Evolutionary conservation across 345 rosid species (phyloP), one percentile per base, ranked within the genome.

Genomic region (Geranium brycei): DNA sequence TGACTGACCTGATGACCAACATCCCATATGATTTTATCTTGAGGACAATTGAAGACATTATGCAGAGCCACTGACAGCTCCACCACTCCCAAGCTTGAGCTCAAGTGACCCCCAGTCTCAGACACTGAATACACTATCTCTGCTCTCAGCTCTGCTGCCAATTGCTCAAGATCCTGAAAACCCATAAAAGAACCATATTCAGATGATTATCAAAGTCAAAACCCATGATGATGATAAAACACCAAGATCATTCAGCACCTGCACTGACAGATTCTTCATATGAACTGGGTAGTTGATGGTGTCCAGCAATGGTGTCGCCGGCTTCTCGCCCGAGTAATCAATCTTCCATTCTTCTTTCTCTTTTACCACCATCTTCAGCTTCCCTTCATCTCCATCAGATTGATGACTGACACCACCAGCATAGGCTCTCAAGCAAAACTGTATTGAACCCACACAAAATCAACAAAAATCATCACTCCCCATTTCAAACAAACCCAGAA

Each of bases 21-120:
- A 69, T 87, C 93, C 93, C 93, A 87, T 57, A 84, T 65, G 68
- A 87, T 79, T 74, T 78, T 87, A 69, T 87, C 93, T 1, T 87
- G 83, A 55, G 93, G 93, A 51, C 83, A 58, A 38, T 76, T 74
- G 72, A 87, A 87, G 4, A 84, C 86, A 68, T 79, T 79, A 70
- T 87, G 92, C 65, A 87, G 64, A 19, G 92, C 84, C 40, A 84
- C 72, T 23, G 92, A 35, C 19, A 87, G 67, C 64, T 87, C 92
- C 64, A 84, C 83, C 16, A 84, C 92, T 2, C 92, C 92, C 31
- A 84, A 75, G 79, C 85, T 84, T 61, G 89, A 51, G 66, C 89
- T 80, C 51, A 87, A 82, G 78, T 87, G 89, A 19, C 92, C 92
- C 10, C 92, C 92, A 0, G 82, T 78, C 51, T 80, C 56, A 1